Conservation (phyloP, 768 basidiomycete species). For the Leucosporidium scottii region DNA sequence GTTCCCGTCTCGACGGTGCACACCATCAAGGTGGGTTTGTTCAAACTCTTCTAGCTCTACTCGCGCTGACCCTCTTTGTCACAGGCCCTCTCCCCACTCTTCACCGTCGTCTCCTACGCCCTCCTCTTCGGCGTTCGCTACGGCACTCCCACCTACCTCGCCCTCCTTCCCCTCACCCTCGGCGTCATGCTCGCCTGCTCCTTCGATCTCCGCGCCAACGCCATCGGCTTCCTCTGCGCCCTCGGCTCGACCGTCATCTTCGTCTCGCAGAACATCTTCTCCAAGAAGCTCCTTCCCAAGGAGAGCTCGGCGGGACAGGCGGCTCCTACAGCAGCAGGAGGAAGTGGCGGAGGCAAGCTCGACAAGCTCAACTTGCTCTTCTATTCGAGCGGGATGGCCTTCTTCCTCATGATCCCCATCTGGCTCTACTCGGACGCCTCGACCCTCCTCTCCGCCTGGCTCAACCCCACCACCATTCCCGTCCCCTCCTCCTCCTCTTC, state of each 20-base stretch:
- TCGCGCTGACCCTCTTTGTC: neutral
- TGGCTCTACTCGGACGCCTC: constrained; percentile 87
- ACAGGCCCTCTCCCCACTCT: constrained; percentile 90
- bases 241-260: constrained; percentile 96
- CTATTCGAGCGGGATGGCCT: constrained; percentile 90
- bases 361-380: constrained; percentile 95
- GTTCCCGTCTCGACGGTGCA: constrained; percentile 97
- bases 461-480: constrained; percentile 35
- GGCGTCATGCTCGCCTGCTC: constrained; percentile 98
- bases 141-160: constrained; percentile 80
- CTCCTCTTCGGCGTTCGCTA: constrained; percentile 89
- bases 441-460: constrained; percentile 51
- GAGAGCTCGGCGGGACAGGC: constrained; percentile 33
- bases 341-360: constrained; percentile 53
- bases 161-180: constrained; percentile 79
- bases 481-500: neutral
- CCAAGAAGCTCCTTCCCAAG: constrained; percentile 93
- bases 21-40: constrained; percentile 92
- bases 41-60: too few relatives aligned
- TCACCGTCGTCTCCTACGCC: constrained; percentile 94
- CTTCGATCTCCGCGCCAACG: constrained; percentile 83
- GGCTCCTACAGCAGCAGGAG: constrained; percentile 43
- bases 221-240: constrained; percentile 83
- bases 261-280: constrained; percentile 96
- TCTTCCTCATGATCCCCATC: constrained; percentile 89